Conservation (phyloP, 805 yeast genomes). For the Candida coleopterorum region DNA sequence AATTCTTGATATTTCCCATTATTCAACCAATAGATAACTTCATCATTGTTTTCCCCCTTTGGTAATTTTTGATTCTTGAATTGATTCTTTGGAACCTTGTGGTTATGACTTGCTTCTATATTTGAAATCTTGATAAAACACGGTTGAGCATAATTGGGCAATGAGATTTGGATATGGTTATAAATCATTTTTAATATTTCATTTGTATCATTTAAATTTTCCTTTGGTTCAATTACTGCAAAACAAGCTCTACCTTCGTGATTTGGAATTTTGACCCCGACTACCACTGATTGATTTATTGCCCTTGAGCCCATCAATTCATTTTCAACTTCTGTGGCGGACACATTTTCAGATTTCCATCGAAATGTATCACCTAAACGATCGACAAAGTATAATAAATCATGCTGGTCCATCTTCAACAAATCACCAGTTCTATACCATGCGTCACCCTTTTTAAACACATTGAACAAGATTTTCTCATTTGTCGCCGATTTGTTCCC, state of each 20-base stretch:
- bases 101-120: constrained; percentile 71
- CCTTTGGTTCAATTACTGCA: constrained; percentile 62
- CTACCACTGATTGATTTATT: constrained; percentile 72
- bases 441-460: constrained; percentile 82
- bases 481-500: constrained; percentile 77
- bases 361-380: constrained; percentile 92
- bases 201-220: constrained; percentile 32
- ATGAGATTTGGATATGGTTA: constrained; percentile 28
- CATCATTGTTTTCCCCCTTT: constrained; percentile 55
- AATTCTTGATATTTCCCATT: constrained; percentile 51
- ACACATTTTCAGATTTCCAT: constrained; percentile 95
- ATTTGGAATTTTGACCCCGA: constrained; percentile 76
- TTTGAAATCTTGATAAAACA: constrained; percentile 63
- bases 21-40: constrained; percentile 68
- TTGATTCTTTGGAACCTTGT: constrained; percentile 68
- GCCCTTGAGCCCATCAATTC: constrained; percentile 47
- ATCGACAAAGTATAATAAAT: constrained; percentile 79
- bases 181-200: constrained; percentile 26
- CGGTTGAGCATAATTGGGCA: constrained; percentile 87
- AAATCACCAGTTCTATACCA: constrained; percentile 89
- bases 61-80: constrained; percentile 69
- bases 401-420: constrained; percentile 61
- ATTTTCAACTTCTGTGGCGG: constrained; percentile 90
- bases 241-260: constrained; percentile 96
- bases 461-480: constrained; percentile 68